Conservation (phyloP, 1,284 basidiomycete species). For the Sparassis latifolia region DNA sequence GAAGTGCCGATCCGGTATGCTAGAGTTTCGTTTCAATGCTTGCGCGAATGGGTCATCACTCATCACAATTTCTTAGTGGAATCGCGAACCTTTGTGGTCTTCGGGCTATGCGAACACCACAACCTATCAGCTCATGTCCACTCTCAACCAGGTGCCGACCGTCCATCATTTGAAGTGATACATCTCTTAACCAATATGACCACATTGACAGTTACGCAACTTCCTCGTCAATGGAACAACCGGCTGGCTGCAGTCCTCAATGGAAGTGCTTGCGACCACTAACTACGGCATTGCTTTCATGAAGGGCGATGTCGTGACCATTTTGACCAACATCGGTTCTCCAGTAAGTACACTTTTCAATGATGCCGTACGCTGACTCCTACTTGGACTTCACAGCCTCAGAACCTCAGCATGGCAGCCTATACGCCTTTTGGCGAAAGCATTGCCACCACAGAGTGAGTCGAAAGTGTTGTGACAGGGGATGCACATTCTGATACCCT, state of each 20-base stretch:
- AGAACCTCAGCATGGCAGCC: constrained; percentile 47
- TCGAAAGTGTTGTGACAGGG: neutral
- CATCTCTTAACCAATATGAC: neutral
- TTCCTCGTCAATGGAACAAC: constrained; percentile 52
- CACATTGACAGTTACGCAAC: constrained; percentile 48
- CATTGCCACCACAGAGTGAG: constrained; percentile 51
- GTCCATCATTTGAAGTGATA: neutral
- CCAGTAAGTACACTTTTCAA: constrained; percentile 38
- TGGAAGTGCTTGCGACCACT: constrained; percentile 53
- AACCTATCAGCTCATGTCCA: constrained; percentile 54
- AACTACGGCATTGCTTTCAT: constrained; percentile 59
- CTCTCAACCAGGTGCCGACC: constrained; percentile 49
- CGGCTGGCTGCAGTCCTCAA: constrained; percentile 52
- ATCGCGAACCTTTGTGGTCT: constrained; percentile 76
- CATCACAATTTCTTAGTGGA: constrained; percentile 35
- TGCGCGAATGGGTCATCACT: no score
- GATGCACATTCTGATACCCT: no score
- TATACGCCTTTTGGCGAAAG: constrained; percentile 43
- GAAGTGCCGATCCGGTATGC: constrained; percentile 25
- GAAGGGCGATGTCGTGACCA: constrained; percentile 64
- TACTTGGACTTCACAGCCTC: constrained; percentile 34
- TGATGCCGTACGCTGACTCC: neutral
- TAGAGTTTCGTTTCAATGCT: no score
- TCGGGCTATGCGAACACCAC: constrained; percentile 58
- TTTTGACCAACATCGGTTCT: constrained; percentile 75